Evolutionary conservation across 345 rosid genomes (phyloP).

Genomic region (Lepidium didymum): DNA sequence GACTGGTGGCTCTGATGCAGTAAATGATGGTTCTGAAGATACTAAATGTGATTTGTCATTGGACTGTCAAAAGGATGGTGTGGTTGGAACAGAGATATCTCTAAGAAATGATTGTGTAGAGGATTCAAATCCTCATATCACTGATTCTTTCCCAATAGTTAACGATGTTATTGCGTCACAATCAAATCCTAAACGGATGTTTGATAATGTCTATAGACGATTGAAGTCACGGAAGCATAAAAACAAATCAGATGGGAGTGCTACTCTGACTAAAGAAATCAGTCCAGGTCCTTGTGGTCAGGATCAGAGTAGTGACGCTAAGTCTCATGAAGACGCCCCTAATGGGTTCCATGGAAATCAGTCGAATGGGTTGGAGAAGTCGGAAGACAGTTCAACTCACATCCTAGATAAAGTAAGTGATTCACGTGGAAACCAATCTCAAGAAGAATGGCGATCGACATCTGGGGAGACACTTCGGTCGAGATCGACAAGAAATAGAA

Average conservation of each 20-base stretch:
- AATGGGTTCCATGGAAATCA: slow-evolving; percentile 32
- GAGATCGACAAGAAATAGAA: slow-evolving; percentile 85
- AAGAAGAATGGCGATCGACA: slow-evolving; percentile 59
- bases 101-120: slow-evolving; percentile 23
- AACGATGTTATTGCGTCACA: slow-evolving; percentile 28
- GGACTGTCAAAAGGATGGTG: slow-evolving; percentile 24
- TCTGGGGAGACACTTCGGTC: slow-evolving; percentile 57
- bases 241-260: slow-evolving; percentile 31
- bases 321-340: slow-evolving; percentile 32
- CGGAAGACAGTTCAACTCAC: slow-evolving; percentile 27
- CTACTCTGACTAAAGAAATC: slow-evolving; percentile 35
- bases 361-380: slow-evolving; percentile 31
- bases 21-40: slow-evolving; percentile 27
- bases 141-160: slow-evolving; percentile 27
- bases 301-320: slow-evolving; percentile 28
- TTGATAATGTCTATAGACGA: slow-evolving; percentile 73
- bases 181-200: slow-evolving; percentile 55
- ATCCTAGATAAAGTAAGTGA: slow-evolving; percentile 29
- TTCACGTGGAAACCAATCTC: slow-evolving; percentile 35
- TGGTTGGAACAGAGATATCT: slow-evolving; percentile 26
- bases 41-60: slow-evolving; percentile 25
- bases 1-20: slow-evolving; percentile 30
- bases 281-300: slow-evolving; percentile 36
- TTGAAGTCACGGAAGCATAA: slow-evolving; percentile 48
- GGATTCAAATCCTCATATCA: slow-evolving; percentile 32